Percentiles rank a stretch among this genome's conserved stretches.
Conservation (phyloP, 352 stramenopile genomes). For the Aphanomyces stellatus region DNA sequence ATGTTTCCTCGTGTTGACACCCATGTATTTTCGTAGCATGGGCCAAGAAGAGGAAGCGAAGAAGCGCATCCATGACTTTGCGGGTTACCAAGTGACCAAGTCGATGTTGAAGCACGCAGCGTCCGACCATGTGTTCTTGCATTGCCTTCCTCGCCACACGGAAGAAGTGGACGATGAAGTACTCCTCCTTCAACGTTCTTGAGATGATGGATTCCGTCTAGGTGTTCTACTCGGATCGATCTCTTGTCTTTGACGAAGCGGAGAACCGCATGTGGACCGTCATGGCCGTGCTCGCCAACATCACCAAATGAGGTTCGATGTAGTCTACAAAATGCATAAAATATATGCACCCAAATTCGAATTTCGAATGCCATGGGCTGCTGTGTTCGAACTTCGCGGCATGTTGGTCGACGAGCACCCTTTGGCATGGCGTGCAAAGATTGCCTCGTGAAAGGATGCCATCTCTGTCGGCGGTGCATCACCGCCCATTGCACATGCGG, state of each 20-base stretch:
- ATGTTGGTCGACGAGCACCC: too few relatives aligned
- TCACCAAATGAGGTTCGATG: slow-evolving; percentile 21
- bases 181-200: background rate
- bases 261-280: slow-evolving; percentile 99
- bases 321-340: too few relatives aligned
- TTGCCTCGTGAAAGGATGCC: slow-evolving; percentile 2
- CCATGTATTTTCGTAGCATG: too few relatives aligned
- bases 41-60: slow-evolving; percentile 91
- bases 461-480: slow-evolving; percentile 16
- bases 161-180: slow-evolving; percentile 98
- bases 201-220: slow-evolving; percentile 20
- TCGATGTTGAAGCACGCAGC: slow-evolving; percentile 89
- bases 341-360: too few relatives aligned
- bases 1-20: background rate
- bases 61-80: slow-evolving; percentile 91
- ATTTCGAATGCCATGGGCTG: too few relatives aligned
- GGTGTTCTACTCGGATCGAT: slow-evolving; percentile 94
- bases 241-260: slow-evolving; percentile 95
- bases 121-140: slow-evolving; percentile 92
- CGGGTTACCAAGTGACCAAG: slow-evolving; percentile 92
- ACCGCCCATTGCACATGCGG: slow-evolving; percentile 8
- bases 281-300: slow-evolving; percentile 90
- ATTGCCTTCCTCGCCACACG: slow-evolving; percentile 94
- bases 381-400: too few relatives aligned
- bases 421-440: slow-evolving; percentile 9